Evolutionary conservation across 768 basidiomycete species (phyloP).

Genomic region (Gyrodon lividus): DNA sequence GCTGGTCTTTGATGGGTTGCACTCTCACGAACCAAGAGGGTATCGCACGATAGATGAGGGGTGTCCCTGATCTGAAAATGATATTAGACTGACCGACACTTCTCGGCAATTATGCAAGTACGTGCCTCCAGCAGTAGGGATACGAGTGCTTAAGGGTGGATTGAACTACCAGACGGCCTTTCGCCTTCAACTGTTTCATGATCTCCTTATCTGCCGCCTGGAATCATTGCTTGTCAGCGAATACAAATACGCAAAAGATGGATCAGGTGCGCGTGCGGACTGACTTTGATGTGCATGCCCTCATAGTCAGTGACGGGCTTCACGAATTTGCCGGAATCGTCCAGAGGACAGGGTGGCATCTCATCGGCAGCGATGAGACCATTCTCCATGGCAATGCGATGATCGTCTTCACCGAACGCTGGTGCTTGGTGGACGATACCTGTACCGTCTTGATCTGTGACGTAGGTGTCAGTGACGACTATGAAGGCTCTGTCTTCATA

Average conservation of each 20-base stretch:
- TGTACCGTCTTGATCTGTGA: slow-evolving; percentile 90
- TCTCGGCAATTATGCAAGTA: neutral
- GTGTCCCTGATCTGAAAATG: slow-evolving; percentile 77
- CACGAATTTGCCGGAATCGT: slow-evolving; percentile 87
- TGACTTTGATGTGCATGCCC: slow-evolving; percentile 87
- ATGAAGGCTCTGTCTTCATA: slow-evolving; percentile 89
- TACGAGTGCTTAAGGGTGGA: slow-evolving; percentile 87
- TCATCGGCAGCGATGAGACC: slow-evolving; percentile 84
- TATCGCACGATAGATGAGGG: slow-evolving; percentile 93
- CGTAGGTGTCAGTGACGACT: slow-evolving; percentile 89
- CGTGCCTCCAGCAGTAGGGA: slow-evolving; percentile 95
- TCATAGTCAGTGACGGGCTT: slow-evolving; percentile 86
- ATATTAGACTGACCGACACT: neutral
- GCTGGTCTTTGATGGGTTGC: slow-evolving; percentile 76
- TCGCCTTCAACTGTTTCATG: slow-evolving; percentile 84
- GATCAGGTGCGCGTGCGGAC: slow-evolving; percentile 12
- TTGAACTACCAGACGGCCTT: slow-evolving; percentile 85
- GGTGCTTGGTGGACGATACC: slow-evolving; percentile 99
- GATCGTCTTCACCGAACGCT: slow-evolving; percentile 98
- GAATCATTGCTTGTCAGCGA: slow-evolving; percentile 1
- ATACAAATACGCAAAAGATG: neutral
- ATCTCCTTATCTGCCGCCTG: slow-evolving; percentile 96
- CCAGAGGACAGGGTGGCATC: slow-evolving; percentile 94
- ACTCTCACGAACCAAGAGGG: slow-evolving; percentile 97
- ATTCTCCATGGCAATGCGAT: slow-evolving; percentile 84